Percentiles rank a stretch among this genome's conserved stretches.
Conservation (phyloP, 164 flowering plant genomes). For the Hamamelis virginiana region DNA sequence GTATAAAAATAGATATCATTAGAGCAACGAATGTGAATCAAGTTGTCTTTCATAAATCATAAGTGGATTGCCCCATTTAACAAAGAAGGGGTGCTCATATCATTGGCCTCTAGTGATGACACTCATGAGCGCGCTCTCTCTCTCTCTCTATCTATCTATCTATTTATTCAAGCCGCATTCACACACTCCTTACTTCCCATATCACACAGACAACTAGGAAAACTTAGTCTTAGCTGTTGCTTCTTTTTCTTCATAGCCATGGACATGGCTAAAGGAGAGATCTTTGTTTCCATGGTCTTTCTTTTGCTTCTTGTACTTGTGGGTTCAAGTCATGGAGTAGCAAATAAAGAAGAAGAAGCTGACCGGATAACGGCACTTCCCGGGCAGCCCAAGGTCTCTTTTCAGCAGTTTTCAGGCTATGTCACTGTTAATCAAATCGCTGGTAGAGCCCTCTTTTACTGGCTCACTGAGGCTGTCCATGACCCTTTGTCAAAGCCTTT, state of each 20-base stretch:
- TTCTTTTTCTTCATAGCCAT: slow-evolving; percentile 14
- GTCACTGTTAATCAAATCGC: slow-evolving; percentile 57
- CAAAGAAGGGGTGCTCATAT: neutral
- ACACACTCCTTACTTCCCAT: slow-evolving; percentile 15
- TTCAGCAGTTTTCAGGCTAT: slow-evolving; percentile 75
- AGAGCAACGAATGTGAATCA: too few relatives aligned
- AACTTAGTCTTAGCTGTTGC: slow-evolving; percentile 1
- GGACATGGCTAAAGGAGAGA: slow-evolving; percentile 19
- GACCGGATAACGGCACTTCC: slow-evolving; percentile 66
- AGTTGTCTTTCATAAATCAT: too few relatives aligned
- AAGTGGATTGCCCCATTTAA: slow-evolving; percentile 3
- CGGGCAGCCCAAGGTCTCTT: slow-evolving; percentile 66
- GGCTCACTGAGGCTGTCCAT: slow-evolving; percentile 69
- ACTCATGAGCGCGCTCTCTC: slow-evolving; percentile 6
- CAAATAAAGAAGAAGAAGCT: slow-evolving; percentile 45
- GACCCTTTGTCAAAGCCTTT: slow-evolving; percentile 59
- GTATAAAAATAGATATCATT: too few relatives aligned
- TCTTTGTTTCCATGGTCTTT: slow-evolving; percentile 13
- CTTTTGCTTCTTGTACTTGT: slow-evolving; percentile 12
- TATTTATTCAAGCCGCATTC: slow-evolving; percentile 34
- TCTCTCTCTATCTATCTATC: slow-evolving; percentile 25
- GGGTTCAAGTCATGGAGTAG: slow-evolving; percentile 10
- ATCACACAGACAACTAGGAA: slow-evolving; percentile 20
- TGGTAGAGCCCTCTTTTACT: slow-evolving; percentile 81
- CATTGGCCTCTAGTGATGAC: neutral